These are phyloP conservation scores for Neurospora sp. DNA, from an alignment of 2,329 filamentous ascomycete species.

Conservation along the genomic window DNA sequence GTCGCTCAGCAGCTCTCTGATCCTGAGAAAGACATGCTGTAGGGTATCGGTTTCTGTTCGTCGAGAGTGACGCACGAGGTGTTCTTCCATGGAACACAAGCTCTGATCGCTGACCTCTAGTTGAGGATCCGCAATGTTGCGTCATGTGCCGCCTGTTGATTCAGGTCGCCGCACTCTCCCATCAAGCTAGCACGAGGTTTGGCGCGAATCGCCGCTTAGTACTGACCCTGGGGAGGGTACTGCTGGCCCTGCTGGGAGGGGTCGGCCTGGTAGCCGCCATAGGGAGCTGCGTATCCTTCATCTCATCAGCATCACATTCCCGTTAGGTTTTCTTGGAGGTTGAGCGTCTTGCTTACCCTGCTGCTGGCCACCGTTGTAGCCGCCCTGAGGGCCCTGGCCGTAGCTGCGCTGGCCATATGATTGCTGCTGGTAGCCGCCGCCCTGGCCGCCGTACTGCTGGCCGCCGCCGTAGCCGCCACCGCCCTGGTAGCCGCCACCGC, in stretches of 20 bases:
- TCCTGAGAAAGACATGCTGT: background rate
- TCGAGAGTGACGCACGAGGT: background rate
- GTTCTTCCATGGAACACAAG: background rate
- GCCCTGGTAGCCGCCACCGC: background rate
- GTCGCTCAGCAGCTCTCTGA: background rate
- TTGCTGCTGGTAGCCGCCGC: background rate
- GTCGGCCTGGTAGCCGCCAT: conserved; percentile 21
- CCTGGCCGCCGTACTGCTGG: conserved; percentile 17
- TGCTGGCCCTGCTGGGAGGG: conserved; percentile 28
- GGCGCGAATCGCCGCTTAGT: background rate
- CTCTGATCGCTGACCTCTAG: background rate
- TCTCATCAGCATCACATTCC: background rate
- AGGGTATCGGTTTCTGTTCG: background rate
- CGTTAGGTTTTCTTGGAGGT: background rate
- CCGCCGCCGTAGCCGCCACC: conserved; percentile 14
- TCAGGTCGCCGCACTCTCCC: background rate
- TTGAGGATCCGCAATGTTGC: background rate
- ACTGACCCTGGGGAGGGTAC: conserved; percentile 17
- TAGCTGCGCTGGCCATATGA: background rate
- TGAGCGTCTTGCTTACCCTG: conserved; percentile 10
- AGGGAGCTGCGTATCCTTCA: background rate
- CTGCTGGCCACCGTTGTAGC: background rate
- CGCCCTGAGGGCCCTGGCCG: background rate
- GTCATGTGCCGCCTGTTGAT: background rate
- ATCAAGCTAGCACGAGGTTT: background rate